A percentile compares a stretch with the other conserved stretches of the same genome.
These are phyloP conservation scores for Thermoascus crustaceus DNA, from an alignment of 2,329 filamentous ascomycete species.

Conservation along the genomic window DNA sequence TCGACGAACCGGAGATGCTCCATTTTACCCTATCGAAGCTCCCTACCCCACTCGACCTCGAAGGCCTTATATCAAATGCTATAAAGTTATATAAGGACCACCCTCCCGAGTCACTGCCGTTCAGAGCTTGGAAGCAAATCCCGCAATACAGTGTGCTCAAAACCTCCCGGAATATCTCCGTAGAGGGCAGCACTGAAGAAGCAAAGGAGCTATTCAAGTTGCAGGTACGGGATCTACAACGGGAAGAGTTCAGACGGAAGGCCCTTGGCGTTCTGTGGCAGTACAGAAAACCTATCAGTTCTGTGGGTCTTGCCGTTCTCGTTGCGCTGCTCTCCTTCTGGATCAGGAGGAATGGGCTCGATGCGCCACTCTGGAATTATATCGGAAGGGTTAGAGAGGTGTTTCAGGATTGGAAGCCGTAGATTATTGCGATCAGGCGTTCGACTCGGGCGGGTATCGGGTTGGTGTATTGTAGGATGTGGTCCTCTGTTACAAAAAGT, in stretches of 20 bases:
- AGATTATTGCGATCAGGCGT: not conserved
- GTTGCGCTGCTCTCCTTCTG: conserved; percentile 63
- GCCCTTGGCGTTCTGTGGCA: conserved; percentile 48
- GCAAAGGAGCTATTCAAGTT: conserved; percentile 60
- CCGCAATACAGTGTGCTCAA: conserved; percentile 75
- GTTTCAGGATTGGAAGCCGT: conserved; percentile 10
- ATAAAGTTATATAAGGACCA: conserved; percentile 54
- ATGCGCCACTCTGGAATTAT: conserved; percentile 26
- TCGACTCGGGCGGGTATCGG: not conserved
- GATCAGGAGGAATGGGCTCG: conserved; percentile 44
- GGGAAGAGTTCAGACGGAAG: conserved; percentile 52
- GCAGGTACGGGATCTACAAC: conserved; percentile 64
- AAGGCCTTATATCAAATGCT: conserved; percentile 62
- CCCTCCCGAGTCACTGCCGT: conserved; percentile 63
- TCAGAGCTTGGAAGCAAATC: conserved; percentile 60
- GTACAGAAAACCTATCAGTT: conserved; percentile 57
- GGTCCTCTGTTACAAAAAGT: no score
- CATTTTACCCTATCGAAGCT: conserved; percentile 82
- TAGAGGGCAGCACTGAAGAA: conserved; percentile 53
- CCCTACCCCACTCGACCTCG: conserved; percentile 70
- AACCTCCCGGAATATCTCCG: conserved; percentile 56
- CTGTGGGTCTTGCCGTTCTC: conserved; percentile 56
- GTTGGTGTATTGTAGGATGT: not conserved
- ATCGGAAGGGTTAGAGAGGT: conserved; percentile 19
- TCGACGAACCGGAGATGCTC: conserved; percentile 84